phyloP scores from a whole-genome alignment of 495 filamentous ascomycete species.

The Elasticomyces elasticus region DNA sequence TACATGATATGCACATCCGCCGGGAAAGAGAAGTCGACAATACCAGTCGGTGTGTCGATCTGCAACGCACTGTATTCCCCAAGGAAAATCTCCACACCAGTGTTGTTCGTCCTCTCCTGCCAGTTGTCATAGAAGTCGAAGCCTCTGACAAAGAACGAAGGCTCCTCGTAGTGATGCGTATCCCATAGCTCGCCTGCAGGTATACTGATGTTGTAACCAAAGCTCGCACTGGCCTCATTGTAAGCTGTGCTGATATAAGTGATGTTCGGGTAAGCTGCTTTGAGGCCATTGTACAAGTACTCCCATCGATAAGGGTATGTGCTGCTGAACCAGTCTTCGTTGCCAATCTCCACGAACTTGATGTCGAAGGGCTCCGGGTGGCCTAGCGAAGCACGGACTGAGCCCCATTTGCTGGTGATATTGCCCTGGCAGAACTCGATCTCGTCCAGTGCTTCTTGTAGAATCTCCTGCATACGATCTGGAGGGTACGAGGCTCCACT shows the following conservation, averaged over 20 bases:
- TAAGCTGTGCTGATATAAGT: slow-evolving; percentile 31
- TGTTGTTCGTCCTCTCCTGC: slow-evolving; percentile 18
- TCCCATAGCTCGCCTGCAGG: slow-evolving; percentile 36
- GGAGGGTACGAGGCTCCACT: slow-evolving; percentile 28
- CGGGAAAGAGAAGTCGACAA: slow-evolving; percentile 15
- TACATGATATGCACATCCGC: slow-evolving; percentile 7
- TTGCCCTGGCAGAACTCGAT: slow-evolving; percentile 54
- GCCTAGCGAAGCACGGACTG: slow-evolving; percentile 45
- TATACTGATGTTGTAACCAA: slow-evolving; percentile 31
- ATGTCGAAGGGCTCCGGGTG: slow-evolving; percentile 48
- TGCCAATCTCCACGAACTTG: slow-evolving; percentile 55
- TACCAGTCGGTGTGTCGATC: slow-evolving; percentile 18
- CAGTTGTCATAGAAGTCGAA: slow-evolving; percentile 29
- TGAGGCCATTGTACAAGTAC: slow-evolving; percentile 40
- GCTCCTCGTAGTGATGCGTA: slow-evolving; percentile 11
- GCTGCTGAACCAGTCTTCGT: slow-evolving; percentile 42
- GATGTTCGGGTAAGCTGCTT: slow-evolving; percentile 41
- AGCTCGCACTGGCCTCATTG: neutral
- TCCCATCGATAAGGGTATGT: slow-evolving; percentile 40
- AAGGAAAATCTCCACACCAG: slow-evolving; percentile 21
- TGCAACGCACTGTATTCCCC: slow-evolving; percentile 23
- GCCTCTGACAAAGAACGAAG: slow-evolving; percentile 5
- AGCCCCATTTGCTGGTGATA: slow-evolving; percentile 44
- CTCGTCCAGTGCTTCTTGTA: slow-evolving; percentile 57
- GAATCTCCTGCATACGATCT: slow-evolving; percentile 25